Evolutionary conservation across 2,329 filamentous ascomycete species (phyloP).

Genomic region (Colletotrichum chlorophyti): DNA sequence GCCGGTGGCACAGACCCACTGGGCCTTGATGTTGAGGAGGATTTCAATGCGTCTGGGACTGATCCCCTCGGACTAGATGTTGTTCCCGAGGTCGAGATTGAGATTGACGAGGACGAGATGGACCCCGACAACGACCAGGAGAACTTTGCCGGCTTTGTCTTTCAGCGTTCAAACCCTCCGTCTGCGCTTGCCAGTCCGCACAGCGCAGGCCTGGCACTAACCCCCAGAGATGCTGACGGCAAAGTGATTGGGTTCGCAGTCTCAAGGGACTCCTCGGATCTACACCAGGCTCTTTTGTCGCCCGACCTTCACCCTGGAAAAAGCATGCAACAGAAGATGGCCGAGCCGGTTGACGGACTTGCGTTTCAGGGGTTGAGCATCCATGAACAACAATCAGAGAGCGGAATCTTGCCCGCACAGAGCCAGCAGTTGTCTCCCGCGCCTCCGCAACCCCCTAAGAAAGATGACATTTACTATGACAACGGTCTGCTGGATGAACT

Average conservation of each 20-base stretch:
- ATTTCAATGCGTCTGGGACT: constrained; percentile 6
- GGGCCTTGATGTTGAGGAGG: constrained; percentile 24
- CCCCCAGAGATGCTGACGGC: constrained; percentile 62
- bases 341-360: constrained; percentile 43
- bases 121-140: constrained; percentile 65
- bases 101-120: constrained; percentile 35
- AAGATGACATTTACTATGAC: constrained; percentile 74
- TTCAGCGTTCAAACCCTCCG: constrained; percentile 59
- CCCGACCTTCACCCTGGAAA: constrained; percentile 15
- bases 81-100: constrained; percentile 17
- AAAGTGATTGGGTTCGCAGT: constrained; percentile 64
- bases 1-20: constrained; percentile 31
- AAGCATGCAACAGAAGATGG: constrained; percentile 8
- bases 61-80: constrained; percentile 6
- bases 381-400: constrained; percentile 10
- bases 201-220: constrained; percentile 53
- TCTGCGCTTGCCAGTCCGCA: constrained; percentile 59
- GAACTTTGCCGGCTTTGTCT: constrained; percentile 66
- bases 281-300: constrained; percentile 22
- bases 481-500: constrained; percentile 59
- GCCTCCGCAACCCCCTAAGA: not conserved
- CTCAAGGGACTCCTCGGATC: constrained; percentile 52
- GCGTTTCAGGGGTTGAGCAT: constrained; percentile 48
- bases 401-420: constrained; percentile 30
- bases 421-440: constrained; percentile 30